phyloP scores from a whole-genome alignment of 495 filamentous ascomycete species.

The Penicilliopsis zonata region DNA sequence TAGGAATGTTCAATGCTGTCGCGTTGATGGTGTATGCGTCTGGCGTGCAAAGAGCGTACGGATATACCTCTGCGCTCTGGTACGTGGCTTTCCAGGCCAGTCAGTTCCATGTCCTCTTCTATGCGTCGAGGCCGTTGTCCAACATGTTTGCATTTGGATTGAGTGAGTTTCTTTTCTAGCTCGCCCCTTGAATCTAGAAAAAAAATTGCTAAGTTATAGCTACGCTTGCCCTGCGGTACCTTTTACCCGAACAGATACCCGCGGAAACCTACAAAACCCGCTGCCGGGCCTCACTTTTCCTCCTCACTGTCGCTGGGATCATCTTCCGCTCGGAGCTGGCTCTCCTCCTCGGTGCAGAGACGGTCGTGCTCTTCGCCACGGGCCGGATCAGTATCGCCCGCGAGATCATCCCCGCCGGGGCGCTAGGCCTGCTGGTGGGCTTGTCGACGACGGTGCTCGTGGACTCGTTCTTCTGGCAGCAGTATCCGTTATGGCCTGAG shows the following conservation, averaged over 20 bases:
- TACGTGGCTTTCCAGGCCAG: constrained; percentile 70
- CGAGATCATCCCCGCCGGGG: constrained; percentile 54
- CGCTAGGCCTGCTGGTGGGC: constrained; percentile 48
- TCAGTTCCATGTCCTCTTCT: constrained; percentile 92
- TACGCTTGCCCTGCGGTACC: constrained; percentile 55
- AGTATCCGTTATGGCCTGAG: constrained; percentile 75
- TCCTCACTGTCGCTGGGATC: constrained; percentile 72
- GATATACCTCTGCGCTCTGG: constrained; percentile 61
- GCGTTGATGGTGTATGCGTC: constrained; percentile 52
- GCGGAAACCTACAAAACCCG: constrained; percentile 26
- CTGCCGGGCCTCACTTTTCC: constrained; percentile 43
- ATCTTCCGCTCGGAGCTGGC: constrained; percentile 88
- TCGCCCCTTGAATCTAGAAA: constrained; percentile 1
- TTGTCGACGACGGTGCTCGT: constrained; percentile 55
- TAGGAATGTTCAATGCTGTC: constrained; percentile 68
- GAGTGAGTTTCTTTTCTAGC: constrained; percentile 34
- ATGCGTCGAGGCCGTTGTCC: constrained; percentile 81
- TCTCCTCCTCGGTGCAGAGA: constrained; percentile 51
- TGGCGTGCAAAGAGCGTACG: constrained; percentile 56
- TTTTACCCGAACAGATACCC: constrained; percentile 44
- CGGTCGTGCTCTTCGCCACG: constrained; percentile 39
- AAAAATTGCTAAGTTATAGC: constrained; percentile 24
- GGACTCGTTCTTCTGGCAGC: constrained; percentile 90
- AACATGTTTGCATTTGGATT: constrained; percentile 95
- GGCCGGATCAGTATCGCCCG: constrained; percentile 40